Conservation (phyloP, 1,139 yeast genomes). For the Pichia sp. region DNA sequence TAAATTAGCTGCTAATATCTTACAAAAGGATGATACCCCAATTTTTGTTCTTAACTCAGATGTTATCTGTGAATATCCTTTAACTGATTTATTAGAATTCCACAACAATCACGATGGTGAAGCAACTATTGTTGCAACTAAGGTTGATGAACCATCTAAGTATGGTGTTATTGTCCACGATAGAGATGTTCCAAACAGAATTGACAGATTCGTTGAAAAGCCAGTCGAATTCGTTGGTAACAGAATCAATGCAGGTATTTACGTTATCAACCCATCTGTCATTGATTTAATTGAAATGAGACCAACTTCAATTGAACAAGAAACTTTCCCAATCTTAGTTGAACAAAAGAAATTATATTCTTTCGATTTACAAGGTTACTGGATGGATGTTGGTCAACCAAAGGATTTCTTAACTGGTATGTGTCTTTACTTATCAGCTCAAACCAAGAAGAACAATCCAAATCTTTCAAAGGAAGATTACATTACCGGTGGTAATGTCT, state of each 20-base stretch:
- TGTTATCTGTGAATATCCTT: constrained; percentile 97
- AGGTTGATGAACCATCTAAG: constrained; percentile 98
- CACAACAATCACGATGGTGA: constrained; percentile 95
- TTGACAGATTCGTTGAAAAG: constrained; percentile 98
- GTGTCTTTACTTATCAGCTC: constrained; percentile 80
- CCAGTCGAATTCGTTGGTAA: constrained; percentile 98
- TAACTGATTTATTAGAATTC: constrained; percentile 84
- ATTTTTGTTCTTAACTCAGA: constrained; percentile 97
- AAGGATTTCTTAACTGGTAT: constrained; percentile 98
- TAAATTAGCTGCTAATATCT: constrained; percentile 90
- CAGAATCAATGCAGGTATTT: constrained; percentile 96
- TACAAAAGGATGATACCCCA: constrained; percentile 92
- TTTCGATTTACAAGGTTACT: constrained; percentile 96
- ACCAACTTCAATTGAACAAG: constrained; percentile 99
- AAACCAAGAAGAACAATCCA: constrained; percentile 73
- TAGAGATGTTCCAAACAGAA: constrained; percentile 84
- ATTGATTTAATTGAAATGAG: constrained; percentile 94
- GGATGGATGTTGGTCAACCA: constrained; percentile 99
- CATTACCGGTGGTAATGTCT: constrained; percentile 88
- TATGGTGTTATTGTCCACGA: constrained; percentile 99
- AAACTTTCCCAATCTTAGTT: constrained; percentile 95
- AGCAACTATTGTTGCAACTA: constrained; percentile 98
- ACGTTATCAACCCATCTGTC: constrained; percentile 93
- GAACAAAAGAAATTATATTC: constrained; percentile 86
- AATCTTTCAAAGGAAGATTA: constrained; percentile 58